Conservation (phyloP, 2,329 filamentous ascomycete species). For the Talaromyces sp. region DNA sequence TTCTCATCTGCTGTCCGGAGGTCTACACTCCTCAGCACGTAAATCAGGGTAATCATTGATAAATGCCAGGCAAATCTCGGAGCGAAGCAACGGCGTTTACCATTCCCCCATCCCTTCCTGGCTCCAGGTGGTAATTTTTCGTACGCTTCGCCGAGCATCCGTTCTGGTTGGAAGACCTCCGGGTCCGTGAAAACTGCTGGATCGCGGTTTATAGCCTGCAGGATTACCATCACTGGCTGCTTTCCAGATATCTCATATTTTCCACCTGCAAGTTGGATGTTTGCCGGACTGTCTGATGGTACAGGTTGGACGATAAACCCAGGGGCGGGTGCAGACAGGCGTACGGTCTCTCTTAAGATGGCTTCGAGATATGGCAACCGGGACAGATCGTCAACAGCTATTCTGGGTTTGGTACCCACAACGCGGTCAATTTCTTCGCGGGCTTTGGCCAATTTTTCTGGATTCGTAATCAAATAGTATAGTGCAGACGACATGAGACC, state of each 20-base stretch:
- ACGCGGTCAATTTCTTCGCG: conserved; percentile 65
- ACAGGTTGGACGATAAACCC: conserved; percentile 52
- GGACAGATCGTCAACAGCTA: conserved; percentile 45
- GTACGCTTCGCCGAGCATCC: conserved; percentile 68
- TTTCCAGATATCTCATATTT: conserved; percentile 57
- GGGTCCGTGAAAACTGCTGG: conserved; percentile 62
- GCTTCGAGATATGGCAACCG: conserved; percentile 64
- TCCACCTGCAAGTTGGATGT: conserved; percentile 51
- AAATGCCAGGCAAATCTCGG: conserved; percentile 72
- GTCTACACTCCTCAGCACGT: conserved; percentile 67
- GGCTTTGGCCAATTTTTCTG: conserved; percentile 54
- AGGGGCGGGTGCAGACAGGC: conserved; percentile 58
- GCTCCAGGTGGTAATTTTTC: conserved; percentile 58
- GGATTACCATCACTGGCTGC: conserved; percentile 48
- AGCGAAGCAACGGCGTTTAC: conserved; percentile 66
- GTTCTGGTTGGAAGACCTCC: conserved; percentile 62
- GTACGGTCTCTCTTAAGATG: conserved; percentile 61
- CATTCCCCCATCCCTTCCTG: conserved; percentile 71
- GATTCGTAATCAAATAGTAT: conserved; percentile 61
- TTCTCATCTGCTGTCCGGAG: conserved; percentile 57
- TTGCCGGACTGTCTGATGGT: conserved; percentile 36
- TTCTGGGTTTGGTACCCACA: conserved; percentile 50
- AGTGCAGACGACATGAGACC: conserved; percentile 63
- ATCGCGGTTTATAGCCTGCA: conserved; percentile 59
- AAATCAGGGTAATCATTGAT: conserved; percentile 55